Percentiles rank a stretch among this genome's conserved stretches.
Evolutionary conservation across 2,329 filamentous ascomycete genomes (phyloP).

Genomic region (Neophaeococcomyces mojaviensis): DNA sequence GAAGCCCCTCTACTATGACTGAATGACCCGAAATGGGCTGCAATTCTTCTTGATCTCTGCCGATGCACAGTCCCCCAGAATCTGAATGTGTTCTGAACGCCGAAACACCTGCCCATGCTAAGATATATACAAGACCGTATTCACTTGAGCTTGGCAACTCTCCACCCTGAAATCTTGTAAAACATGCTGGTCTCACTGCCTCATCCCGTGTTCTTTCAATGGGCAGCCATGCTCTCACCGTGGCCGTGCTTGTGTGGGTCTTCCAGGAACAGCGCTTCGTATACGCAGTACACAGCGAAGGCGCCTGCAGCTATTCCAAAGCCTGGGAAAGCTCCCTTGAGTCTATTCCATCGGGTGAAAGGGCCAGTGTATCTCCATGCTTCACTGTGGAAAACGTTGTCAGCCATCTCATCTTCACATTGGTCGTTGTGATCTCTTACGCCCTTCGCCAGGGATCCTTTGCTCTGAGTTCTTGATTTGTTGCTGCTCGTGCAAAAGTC

Average conservation of each 20-base stretch:
- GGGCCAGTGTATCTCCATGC: conserved; percentile 87
- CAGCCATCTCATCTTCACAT: background rate
- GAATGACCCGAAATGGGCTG: too few relatives aligned
- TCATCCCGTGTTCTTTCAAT: too few relatives aligned
- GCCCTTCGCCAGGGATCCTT: conserved; percentile 57
- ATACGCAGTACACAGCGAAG: conserved; percentile 81
- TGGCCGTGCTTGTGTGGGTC: conserved; percentile 58
- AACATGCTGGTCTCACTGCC: too few relatives aligned
- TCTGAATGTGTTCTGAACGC: too few relatives aligned
- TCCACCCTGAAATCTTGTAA: too few relatives aligned
- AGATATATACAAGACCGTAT: too few relatives aligned
- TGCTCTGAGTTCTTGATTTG: conserved; percentile 20
- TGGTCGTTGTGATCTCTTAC: conserved; percentile 35
- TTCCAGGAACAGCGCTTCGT: conserved; percentile 79
- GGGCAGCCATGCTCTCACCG: conserved; percentile 24
- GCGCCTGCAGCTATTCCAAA: conserved; percentile 87
- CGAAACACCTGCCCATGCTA: too few relatives aligned
- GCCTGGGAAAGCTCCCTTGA: conserved; percentile 79
- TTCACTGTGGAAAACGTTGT: conserved; percentile 54
- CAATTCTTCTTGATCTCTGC: too few relatives aligned
- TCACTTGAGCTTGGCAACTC: too few relatives aligned
- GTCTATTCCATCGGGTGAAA: conserved; percentile 83
- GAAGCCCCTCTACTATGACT: too few relatives aligned
- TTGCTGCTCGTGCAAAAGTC: conserved; percentile 23
- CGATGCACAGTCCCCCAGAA: too few relatives aligned